Evolutionary conservation across 352 stramenopile genomes (phyloP), one percentile per base, ranked within the genome.

Genomic region (Phytophthora tentaculata): DNA sequence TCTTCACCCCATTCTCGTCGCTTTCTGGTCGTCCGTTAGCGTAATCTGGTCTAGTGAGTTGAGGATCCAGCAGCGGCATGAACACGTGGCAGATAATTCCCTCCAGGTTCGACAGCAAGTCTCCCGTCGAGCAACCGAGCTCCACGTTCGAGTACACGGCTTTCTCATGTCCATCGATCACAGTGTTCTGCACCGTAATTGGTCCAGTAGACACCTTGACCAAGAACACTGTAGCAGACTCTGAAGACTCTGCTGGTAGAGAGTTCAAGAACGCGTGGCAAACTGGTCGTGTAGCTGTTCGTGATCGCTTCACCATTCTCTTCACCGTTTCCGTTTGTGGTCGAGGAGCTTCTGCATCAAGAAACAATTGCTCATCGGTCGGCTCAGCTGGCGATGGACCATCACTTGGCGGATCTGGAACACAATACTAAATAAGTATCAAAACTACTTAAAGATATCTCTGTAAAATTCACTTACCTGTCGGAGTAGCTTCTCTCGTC

Each of bases 61-160:
- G 84, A 1, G 86, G 80, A 43, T 95, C 87, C 12, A 97, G 55
- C 19, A 97, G 71, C 6, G 91, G 91, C 72, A 97, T 90, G 75
- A 96, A 96, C 5, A 97, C 89, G 51, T 97, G 84, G 51, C 84
- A 94, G 37, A 97, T 89, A 32, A 97, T 77, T 13, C 90, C 89
- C 56, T 94, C 88, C 13, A 97, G 74, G 69, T 96, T 96, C 9
- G 79, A 80, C 37, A 97, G 56, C 19, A 95, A 57, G 58, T 97
- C 88, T 13, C 90, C 90, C 0, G 85, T 95, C n/a, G 92, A 94
- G 67, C 86, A 96, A 1, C 88, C 91, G 49, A 97, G 88, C 58
- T 97, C 91, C 8, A 97, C 65, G 47, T 95, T 96, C 20, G 49
- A 53, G 26, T 89, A 73, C 1, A 82, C 73, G n/a, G 87, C 68